These are phyloP conservation scores for Pezicula radicicola DNA, from an alignment of 2,329 filamentous ascomycete species.

Conservation along the genomic window DNA sequence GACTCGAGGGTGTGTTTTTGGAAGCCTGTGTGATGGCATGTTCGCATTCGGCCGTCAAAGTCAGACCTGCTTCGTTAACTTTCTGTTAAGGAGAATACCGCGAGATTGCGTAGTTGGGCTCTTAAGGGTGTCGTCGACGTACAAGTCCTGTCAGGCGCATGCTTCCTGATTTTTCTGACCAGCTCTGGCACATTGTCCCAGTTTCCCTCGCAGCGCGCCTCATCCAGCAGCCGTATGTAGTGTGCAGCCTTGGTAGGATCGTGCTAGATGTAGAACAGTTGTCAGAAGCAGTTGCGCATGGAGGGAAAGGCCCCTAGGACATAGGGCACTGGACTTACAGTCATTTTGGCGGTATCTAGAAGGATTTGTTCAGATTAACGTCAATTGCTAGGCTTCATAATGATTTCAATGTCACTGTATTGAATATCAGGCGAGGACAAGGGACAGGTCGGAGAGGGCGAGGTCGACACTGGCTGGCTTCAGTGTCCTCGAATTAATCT, in stretches of 20 bases:
- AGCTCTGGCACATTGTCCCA: constrained; percentile 88
- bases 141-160: constrained; percentile 85
- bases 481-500: neutral
- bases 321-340: constrained; percentile 14
- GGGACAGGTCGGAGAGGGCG: no score
- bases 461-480: no score
- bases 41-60: constrained; percentile 68
- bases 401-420: neutral
- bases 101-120: constrained; percentile 6
- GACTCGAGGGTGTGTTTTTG: constrained; percentile 10
- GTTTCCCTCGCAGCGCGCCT: constrained; percentile 80
- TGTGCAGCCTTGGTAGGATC: constrained; percentile 70
- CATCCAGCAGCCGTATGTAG: constrained; percentile 81
- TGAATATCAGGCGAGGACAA: neutral
- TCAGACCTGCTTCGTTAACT: constrained; percentile 52
- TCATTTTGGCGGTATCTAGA: constrained; percentile 18
- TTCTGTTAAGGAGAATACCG: neutral
- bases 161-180: constrained; percentile 90
- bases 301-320: neutral
- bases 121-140: constrained; percentile 32
- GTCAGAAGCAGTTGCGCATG: constrained; percentile 4
- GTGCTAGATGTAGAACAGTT: constrained; percentile 14
- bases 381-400: neutral
- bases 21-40: constrained; percentile 57
- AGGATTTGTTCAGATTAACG: neutral